phyloP scores from a whole-genome alignment of 176 grass and related monocot species.

The Elymus sibiricus region DNA sequence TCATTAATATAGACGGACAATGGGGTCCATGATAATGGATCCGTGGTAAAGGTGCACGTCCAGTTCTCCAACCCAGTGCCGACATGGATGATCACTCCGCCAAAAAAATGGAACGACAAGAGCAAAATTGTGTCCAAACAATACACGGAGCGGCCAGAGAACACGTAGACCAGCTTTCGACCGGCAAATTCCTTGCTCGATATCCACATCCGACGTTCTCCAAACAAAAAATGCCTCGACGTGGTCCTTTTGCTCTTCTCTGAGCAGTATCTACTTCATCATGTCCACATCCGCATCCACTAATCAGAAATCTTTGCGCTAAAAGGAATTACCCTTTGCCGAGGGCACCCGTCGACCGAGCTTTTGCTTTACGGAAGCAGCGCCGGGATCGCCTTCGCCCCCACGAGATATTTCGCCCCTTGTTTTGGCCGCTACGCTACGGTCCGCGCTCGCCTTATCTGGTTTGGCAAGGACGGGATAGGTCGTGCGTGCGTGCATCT shows the following conservation, averaged over 20 bases:
- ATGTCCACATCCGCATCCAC: background rate
- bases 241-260: background rate
- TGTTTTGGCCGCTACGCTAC: background rate
- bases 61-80: background rate
- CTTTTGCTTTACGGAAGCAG: conserved; percentile 4
- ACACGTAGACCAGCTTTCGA: background rate
- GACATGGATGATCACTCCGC: background rate
- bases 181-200: background rate
- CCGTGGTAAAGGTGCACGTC: too few relatives aligned
- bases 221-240: background rate
- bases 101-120: background rate
- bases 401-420: conserved; percentile 13
- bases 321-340: background rate
- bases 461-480: background rate
- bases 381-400: background rate
- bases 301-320: background rate
- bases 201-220: background rate
- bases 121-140: background rate
- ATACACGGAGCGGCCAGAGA: background rate
- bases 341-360: background rate
- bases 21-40: too few relatives aligned
- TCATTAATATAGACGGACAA: too few relatives aligned
- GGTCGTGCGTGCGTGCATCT: conserved; percentile 11
- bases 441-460: background rate
- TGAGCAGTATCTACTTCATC: background rate